These are phyloP conservation scores for Mortierella sp. DNA, from an alignment of 371 early-diverging fungal genomes.

Conservation along the genomic window DNA sequence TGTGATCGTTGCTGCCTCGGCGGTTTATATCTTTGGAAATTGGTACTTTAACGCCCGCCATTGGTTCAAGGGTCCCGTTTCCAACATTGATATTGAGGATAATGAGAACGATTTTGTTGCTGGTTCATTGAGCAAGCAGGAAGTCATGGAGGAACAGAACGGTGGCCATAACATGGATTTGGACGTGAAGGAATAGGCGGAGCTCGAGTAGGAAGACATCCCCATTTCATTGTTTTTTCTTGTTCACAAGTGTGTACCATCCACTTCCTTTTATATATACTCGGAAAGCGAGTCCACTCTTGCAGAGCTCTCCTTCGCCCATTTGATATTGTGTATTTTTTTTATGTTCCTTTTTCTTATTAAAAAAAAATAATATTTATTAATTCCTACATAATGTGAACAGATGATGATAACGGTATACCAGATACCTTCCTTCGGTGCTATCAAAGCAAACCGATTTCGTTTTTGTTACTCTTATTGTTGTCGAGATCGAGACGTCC, in stretches of 20 bases:
- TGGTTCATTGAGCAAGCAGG: slow-evolving; percentile 4
- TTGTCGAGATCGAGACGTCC: too few relatives aligned
- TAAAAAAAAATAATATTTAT: slow-evolving; percentile 1
- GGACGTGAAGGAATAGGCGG: neutral
- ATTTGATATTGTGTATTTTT: too few relatives aligned
- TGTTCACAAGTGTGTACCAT: too few relatives aligned
- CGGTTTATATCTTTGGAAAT: slow-evolving; percentile 59
- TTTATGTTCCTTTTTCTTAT: too few relatives aligned
- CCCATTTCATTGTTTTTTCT: too few relatives aligned
- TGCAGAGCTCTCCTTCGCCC: too few relatives aligned
- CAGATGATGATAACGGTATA: too few relatives aligned
- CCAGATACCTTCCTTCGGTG: slow-evolving; percentile 3
- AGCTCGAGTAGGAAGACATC: too few relatives aligned
- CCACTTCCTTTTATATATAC: too few relatives aligned
- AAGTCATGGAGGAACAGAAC: neutral
- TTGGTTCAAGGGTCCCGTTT: slow-evolving; percentile 71
- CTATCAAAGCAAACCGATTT: slow-evolving; percentile 22
- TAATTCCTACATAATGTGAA: neutral
- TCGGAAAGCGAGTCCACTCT: too few relatives aligned
- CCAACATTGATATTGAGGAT: slow-evolving; percentile 51
- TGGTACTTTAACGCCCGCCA: slow-evolving; percentile 63
- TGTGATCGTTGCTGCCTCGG: slow-evolving; percentile 54
- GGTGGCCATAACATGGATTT: neutral
- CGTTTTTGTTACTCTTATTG: neutral
- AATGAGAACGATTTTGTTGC: slow-evolving; percentile 29